Evolutionary conservation across 2,329 filamentous ascomycete genomes (phyloP), one percentile per base, ranked within the genome.

Genomic region (Colletotrichum sp.): DNA sequence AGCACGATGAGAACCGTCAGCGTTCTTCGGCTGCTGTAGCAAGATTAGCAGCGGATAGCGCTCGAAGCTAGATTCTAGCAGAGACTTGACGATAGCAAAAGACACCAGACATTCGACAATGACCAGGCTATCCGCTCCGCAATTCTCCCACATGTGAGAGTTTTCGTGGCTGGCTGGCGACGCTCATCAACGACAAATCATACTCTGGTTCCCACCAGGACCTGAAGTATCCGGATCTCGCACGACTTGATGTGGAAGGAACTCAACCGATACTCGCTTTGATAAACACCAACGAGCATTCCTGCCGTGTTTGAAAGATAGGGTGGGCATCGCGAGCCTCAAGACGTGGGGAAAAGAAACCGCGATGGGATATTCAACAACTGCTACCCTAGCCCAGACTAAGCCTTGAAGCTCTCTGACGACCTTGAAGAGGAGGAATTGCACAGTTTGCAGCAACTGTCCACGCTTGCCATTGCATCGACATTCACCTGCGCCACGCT

Each of bases 11-110:
- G 82, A 83, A 82, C 78, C 81, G 72, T 63, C 77, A 79, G 78
- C 81, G 79, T 85, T 84, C 82, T 84, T 86, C 81, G 84, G 79
- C 83, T 84, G 87, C 87, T 89, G 87, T 89, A 90, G 86, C 88
- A 87, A 86, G 85, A 86, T 85, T 87, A 84, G 86, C 86, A 88
- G 89, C 89, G 88, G 87, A 87, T 90, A 90, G 89, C 89, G 88
- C 89, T 88, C 87, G 85, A 88, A 86, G 87, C 87, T 87, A 91
- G 89, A 90, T 91, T 90, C 91, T 94, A 94, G 92, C 85, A 85
- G 69, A 85, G 85, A 84, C 91, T 91, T 91, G 90, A 92, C 90
- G 92, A 92, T 94, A 94, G 93, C 92, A 93, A 91, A 93, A 87
- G 84, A 87, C 83, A 86, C 85, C 82, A 80, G 84, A 82, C 83